phyloP scores from a whole-genome alignment of 306 rosid genomes.

The Begonia loranthoides region DNA sequence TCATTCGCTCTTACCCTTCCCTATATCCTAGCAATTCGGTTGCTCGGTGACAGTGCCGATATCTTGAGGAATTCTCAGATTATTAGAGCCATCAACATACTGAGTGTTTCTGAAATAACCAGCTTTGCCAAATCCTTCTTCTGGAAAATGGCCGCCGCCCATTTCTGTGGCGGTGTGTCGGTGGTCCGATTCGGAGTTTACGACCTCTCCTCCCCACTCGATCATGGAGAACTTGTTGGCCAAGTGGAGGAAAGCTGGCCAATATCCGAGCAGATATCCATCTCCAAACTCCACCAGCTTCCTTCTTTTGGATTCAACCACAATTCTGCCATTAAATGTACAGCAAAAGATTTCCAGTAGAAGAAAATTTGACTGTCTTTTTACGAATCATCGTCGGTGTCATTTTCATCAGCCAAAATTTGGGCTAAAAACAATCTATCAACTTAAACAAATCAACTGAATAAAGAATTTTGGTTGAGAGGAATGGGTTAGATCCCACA shows the following conservation, averaged over 20 bases:
- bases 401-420: too few relatives aligned
- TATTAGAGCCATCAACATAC: conserved; percentile 72
- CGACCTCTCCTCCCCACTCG: conserved; percentile 97
- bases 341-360: too few relatives aligned
- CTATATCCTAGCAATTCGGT: conserved; percentile 81
- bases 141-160: conserved; percentile 84
- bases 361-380: too few relatives aligned
- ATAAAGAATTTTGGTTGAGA: too few relatives aligned
- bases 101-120: conserved; percentile 80
- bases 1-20: conserved; percentile 65
- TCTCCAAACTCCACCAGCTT: conserved; percentile 94
- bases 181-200: conserved; percentile 59
- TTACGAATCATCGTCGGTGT: too few relatives aligned
- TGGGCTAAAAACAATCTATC: too few relatives aligned
- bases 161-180: conserved; percentile 78
- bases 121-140: conserved; percentile 71
- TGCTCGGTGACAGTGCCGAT: conserved; percentile 74
- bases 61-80: conserved; percentile 72
- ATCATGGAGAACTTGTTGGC: conserved; percentile 84
- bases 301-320: conserved; percentile 79
- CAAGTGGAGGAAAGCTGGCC: conserved; percentile 86
- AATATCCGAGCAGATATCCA: conserved; percentile 60
- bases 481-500: too few relatives aligned
- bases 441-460: too few relatives aligned
- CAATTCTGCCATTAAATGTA: too few relatives aligned